phyloP scores from a whole-genome alignment of 495 filamentous ascomycete genomes.

The Rhizodiscina lignyota region DNA sequence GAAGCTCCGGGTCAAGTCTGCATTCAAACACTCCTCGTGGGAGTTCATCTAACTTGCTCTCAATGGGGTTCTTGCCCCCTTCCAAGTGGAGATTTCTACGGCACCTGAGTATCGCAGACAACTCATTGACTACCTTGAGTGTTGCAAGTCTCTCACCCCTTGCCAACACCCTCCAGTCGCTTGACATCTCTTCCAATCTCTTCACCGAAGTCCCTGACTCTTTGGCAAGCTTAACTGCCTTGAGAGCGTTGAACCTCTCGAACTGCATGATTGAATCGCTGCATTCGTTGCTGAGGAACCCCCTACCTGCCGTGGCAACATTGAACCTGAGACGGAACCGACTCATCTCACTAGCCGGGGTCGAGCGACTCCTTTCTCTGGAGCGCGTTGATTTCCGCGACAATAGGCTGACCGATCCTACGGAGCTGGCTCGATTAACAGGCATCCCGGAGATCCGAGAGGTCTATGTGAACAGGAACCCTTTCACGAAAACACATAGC shows the following conservation, averaged over 20 bases:
- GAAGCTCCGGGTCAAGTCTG: slow-evolving; percentile 79
- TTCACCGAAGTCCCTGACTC: slow-evolving; percentile 85
- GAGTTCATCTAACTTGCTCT: slow-evolving; percentile 57
- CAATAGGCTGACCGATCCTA: slow-evolving; percentile 79
- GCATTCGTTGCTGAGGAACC: slow-evolving; percentile 70
- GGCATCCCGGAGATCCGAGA: slow-evolving; percentile 81
- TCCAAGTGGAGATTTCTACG: slow-evolving; percentile 90
- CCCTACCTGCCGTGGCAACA: slow-evolving; percentile 82
- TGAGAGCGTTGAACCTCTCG: slow-evolving; percentile 80
- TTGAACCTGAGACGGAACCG: slow-evolving; percentile 86
- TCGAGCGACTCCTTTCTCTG: slow-evolving; percentile 74
- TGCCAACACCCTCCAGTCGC: slow-evolving; percentile 68
- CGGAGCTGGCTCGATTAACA: slow-evolving; percentile 77
- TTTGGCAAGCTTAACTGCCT: slow-evolving; percentile 59
- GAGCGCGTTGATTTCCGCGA: slow-evolving; percentile 85
- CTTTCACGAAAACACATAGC: slow-evolving; percentile 74
- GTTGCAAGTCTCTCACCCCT: slow-evolving; percentile 61
- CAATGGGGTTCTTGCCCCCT: slow-evolving; percentile 47
- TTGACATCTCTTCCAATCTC: slow-evolving; percentile 83
- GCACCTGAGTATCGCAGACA: slow-evolving; percentile 84
- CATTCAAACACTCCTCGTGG: slow-evolving; percentile 50
- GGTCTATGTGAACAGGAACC: slow-evolving; percentile 79
- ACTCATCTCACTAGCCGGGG: slow-evolving; percentile 71
- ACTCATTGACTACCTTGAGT: slow-evolving; percentile 64
- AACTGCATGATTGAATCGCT: slow-evolving; percentile 96